Conservation (phyloP, 2,329 filamentous ascomycete genomes). For the Penicillium frequentans region DNA sequence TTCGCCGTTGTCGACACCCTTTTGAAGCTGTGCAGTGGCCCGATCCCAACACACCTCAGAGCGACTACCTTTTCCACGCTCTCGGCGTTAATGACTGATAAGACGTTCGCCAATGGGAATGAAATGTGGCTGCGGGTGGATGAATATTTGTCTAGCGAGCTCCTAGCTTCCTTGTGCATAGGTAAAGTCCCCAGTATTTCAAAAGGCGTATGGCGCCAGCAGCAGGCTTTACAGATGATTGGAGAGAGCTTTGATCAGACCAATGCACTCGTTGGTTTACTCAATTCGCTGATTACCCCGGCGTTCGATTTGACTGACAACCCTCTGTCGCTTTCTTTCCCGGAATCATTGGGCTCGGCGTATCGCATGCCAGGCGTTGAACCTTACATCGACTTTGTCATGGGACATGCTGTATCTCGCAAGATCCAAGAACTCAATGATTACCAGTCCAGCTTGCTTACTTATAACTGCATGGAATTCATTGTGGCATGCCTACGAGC, state of each 20-base stretch:
- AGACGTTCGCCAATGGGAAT: slow-evolving; percentile 65
- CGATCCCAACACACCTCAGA: slow-evolving; percentile 72
- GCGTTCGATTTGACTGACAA: slow-evolving; percentile 48
- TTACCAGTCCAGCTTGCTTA: slow-evolving; percentile 70
- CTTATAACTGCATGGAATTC: slow-evolving; percentile 81
- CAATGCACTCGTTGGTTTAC: slow-evolving; percentile 76
- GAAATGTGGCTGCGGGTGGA: slow-evolving; percentile 81
- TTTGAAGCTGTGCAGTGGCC: slow-evolving; percentile 74
- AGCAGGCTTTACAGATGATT: slow-evolving; percentile 71
- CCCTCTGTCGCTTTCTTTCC: slow-evolving; percentile 79
- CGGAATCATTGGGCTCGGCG: slow-evolving; percentile 75
- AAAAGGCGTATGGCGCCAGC: slow-evolving; percentile 48
- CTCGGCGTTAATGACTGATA: slow-evolving; percentile 72
- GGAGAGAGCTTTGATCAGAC: slow-evolving; percentile 80
- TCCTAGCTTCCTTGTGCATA: slow-evolving; percentile 44
- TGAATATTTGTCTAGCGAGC: slow-evolving; percentile 68
- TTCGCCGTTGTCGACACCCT: slow-evolving; percentile 73
- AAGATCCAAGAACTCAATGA: slow-evolving; percentile 67
- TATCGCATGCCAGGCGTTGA: slow-evolving; percentile 85
- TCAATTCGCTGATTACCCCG: slow-evolving; percentile 71
- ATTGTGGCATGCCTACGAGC: slow-evolving; percentile 73
- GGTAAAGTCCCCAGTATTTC: slow-evolving; percentile 43
- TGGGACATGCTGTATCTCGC: slow-evolving; percentile 73
- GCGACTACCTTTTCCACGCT: slow-evolving; percentile 82
- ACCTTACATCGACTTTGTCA: slow-evolving; percentile 85